A percentile compares a stretch with the other conserved stretches of the same genome.
Conservation (phyloP, 75 land plant genomes). For the Pinus tabuliformis region DNA sequence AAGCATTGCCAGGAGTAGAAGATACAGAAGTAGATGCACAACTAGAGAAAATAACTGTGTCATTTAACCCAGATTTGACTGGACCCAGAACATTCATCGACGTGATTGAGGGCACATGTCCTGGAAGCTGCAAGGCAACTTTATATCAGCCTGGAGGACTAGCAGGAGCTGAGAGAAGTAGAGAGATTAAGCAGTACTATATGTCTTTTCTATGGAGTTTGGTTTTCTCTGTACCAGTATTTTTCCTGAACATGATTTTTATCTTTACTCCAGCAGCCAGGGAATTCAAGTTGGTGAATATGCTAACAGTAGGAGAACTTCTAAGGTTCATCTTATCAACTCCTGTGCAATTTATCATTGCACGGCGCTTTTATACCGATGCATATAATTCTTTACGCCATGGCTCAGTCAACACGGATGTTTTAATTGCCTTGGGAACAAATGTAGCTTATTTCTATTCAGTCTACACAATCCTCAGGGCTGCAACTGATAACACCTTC, state of each 20-base stretch:
- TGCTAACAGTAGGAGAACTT: slow-evolving; percentile 60
- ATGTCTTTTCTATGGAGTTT: slow-evolving; percentile 73
- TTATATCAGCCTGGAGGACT: slow-evolving; percentile 38
- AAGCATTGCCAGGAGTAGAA: slow-evolving; percentile 58
- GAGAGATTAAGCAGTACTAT: slow-evolving; percentile 57
- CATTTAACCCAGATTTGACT: slow-evolving; percentile 64
- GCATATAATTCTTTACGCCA: slow-evolving; percentile 61
- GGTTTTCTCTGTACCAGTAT: slow-evolving; percentile 76
- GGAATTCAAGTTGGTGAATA: slow-evolving; percentile 50
- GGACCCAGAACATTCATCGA: slow-evolving; percentile 69
- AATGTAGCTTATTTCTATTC: slow-evolving; percentile 97
- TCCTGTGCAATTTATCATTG: slow-evolving; percentile 88
- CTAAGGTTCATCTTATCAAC: slow-evolving; percentile 83
- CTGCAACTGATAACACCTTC: slow-evolving; percentile 55
- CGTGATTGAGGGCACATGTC: slow-evolving; percentile 43
- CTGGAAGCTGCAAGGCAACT: slow-evolving; percentile 40
- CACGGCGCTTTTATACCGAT: slow-evolving; percentile 59
- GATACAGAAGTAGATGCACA: slow-evolving; percentile 23
- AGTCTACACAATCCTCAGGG: slow-evolving; percentile 57
- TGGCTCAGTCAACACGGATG: slow-evolving; percentile 94
- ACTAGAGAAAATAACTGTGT: slow-evolving; percentile 21
- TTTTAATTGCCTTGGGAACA: slow-evolving; percentile 89
- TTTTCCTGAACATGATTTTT: slow-evolving; percentile 77
- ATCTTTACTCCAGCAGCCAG: slow-evolving; percentile 64
- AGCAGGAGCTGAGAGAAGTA: slow-evolving; percentile 32